Base-by-base conservation (phyloP, 768 basidiomycete genomes). In the Boletus barrowsii region DNA sequence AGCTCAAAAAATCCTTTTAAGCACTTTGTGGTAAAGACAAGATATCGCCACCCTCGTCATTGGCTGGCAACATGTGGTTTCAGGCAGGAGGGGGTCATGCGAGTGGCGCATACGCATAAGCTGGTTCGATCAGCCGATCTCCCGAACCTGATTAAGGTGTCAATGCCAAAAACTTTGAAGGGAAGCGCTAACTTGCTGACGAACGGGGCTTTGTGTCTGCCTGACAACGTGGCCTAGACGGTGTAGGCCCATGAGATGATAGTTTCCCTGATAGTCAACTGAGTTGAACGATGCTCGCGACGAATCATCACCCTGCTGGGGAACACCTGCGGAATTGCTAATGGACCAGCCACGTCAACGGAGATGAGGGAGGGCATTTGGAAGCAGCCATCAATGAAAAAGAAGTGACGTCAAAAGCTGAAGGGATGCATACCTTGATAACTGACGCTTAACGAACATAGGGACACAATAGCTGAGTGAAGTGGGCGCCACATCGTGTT, bases 11-110 rank as follows among this genome's bases (percentile, higher is more conserved):
- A 44, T 37, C 42, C 42, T 15, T 49, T 44, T 8, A 10, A 26
- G 32, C 32, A 46, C 52, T 61, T 61, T 57, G 64, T 51, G 47
- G 45, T 40, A 15, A 37, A 43, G 20, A 36, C 15, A 36, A 51
- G 43, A 20, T 45, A 51, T 42, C 37, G 52, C 64, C 64, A 68
- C 56, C 50, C 18, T 44, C 51, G 47, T 58, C 53, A 49, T 53
- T 57, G 61, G 58, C 55, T 58, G 40, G 7, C 2, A 50, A 59
- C 65, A 68, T 53, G 66, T 64, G 67, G 53, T 58, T 59, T 36
- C 40, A n/a, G 52, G 56, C 51, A 54, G 64, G 64, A 51, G 45
- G 26, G n/a, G 26, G 30, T 53, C 57, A 26, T 57, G 56, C 15
- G 45, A 44, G 66, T 63, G 62, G 66, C 56, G 57, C 32, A 45